Percentiles rank a stretch among this genome's conserved stretches.
Evolutionary conservation across 2,329 filamentous ascomycete species (phyloP).

Genomic region (Claviceps quebecensis): DNA sequence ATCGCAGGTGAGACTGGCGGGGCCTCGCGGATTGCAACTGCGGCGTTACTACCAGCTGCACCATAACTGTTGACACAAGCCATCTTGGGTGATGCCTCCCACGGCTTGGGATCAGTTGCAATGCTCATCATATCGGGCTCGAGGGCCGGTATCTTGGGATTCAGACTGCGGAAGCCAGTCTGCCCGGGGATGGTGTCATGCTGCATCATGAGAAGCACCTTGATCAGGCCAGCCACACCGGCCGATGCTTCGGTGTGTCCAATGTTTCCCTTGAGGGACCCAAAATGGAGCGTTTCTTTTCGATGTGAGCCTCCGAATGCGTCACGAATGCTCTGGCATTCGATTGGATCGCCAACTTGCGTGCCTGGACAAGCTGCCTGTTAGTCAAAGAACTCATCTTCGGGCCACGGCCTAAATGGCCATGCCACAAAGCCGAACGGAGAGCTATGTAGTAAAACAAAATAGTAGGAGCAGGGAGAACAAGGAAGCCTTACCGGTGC

Average conservation of each 20-base stretch:
- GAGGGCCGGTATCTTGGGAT: slow-evolving; percentile 18
- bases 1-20: slow-evolving; percentile 1
- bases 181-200: slow-evolving; percentile 15
- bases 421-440: background rate
- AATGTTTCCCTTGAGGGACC: slow-evolving; percentile 45
- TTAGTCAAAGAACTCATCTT: background rate
- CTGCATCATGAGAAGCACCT: slow-evolving; percentile 19
- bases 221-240: slow-evolving; percentile 17
- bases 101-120: slow-evolving; percentile 21
- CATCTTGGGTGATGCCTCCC: slow-evolving; percentile 11
- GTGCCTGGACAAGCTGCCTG: slow-evolving; percentile 26
- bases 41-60: slow-evolving; percentile 21
- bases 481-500: slow-evolving; percentile 42
- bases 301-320: slow-evolving; percentile 18
- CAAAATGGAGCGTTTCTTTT: background rate
- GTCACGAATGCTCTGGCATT: slow-evolving; percentile 55
- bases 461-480: background rate
- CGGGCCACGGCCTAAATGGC: background rate
- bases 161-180: slow-evolving; percentile 17
- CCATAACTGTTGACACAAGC: slow-evolving; percentile 23
- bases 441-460: background rate
- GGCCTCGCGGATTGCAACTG: slow-evolving; percentile 11
- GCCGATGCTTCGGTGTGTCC: slow-evolving; percentile 39
- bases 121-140: slow-evolving; percentile 10
- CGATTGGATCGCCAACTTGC: slow-evolving; percentile 67